phyloP scores from a whole-genome alignment of 1,284 basidiomycete species.

The Sanghuangporus weigelae region DNA sequence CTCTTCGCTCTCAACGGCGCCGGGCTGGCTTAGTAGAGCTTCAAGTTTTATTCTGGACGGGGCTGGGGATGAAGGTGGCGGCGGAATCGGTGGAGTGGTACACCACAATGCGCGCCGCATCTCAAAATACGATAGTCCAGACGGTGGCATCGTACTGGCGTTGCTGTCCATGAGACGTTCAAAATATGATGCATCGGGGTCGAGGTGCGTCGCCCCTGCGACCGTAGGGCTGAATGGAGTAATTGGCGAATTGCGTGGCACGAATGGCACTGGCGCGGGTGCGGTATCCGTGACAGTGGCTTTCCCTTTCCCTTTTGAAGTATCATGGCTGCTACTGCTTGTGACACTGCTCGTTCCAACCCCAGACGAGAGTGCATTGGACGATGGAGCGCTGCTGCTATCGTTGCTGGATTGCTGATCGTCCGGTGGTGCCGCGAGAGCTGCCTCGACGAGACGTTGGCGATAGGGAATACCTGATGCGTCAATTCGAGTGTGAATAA shows the following conservation, averaged over 20 bases:
- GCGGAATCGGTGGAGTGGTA: slow-evolving; percentile 23
- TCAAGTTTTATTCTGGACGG: slow-evolving; percentile 47
- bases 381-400: slow-evolving; percentile 4
- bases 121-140: slow-evolving; percentile 57
- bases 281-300: background rate
- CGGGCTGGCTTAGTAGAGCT: slow-evolving; percentile 41
- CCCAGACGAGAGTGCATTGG: background rate
- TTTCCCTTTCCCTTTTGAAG: background rate
- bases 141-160: slow-evolving; percentile 42
- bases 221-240: background rate
- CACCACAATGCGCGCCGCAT: slow-evolving; percentile 62
- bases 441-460: slow-evolving; percentile 2
- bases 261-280: background rate
- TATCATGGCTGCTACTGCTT: background rate
- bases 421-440: background rate
- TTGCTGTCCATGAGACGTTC: slow-evolving; percentile 4
- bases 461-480: background rate
- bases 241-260: background rate
- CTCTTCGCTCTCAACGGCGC: slow-evolving; percentile 43
- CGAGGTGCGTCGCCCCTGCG: background rate
- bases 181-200: slow-evolving; percentile 8
- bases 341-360: background rate
- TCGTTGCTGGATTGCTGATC: background rate
- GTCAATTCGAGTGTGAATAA: background rate
- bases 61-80: slow-evolving; percentile 27